Percentiles rank a stretch among this genome's conserved stretches.
Conservation (phyloP, 2,329 filamentous ascomycete genomes). For the Gaeumannomyces tritici region DNA sequence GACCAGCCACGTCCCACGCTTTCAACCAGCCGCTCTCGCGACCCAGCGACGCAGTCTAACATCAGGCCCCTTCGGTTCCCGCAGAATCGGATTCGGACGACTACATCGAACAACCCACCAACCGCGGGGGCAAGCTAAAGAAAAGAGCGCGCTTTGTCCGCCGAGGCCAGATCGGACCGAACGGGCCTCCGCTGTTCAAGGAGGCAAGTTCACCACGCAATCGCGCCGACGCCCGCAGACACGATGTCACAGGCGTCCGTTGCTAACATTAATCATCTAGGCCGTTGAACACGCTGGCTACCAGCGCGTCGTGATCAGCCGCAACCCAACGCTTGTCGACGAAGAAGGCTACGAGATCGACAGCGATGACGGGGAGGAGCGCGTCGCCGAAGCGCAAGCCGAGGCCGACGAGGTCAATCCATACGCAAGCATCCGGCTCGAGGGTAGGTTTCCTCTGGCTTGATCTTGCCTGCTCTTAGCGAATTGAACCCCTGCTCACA, state of each 20-base stretch:
- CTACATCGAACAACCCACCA: slow-evolving; percentile 58
- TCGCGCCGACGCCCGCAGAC: neutral
- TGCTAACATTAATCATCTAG: slow-evolving; percentile 30
- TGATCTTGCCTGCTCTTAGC: neutral
- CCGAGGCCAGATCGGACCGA: slow-evolving; percentile 58
- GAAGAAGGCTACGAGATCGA: slow-evolving; percentile 71
- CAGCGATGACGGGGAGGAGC: slow-evolving; percentile 60
- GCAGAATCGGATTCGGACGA: slow-evolving; percentile 72
- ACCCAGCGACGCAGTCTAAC: neutral
- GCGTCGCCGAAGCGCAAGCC: slow-evolving; percentile 48
- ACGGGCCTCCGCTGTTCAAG: slow-evolving; percentile 59
- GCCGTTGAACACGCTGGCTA: slow-evolving; percentile 66
- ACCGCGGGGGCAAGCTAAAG: slow-evolving; percentile 73
- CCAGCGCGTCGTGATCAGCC: slow-evolving; percentile 61
- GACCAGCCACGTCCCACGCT: neutral
- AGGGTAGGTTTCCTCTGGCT: slow-evolving; percentile 43
- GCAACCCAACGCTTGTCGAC: slow-evolving; percentile 64
- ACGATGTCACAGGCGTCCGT: slow-evolving; percentile 5
- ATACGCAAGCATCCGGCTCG: slow-evolving; percentile 61
- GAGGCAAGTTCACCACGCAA: slow-evolving; percentile 40
- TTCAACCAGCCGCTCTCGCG: neutral
- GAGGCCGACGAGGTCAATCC: slow-evolving; percentile 63
- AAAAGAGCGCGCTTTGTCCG: slow-evolving; percentile 63
- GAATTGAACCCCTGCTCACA: slow-evolving; percentile 7
- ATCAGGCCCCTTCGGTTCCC: neutral